phyloP scores from a whole-genome alignment of 169 alveolate species.

The Babesia ovata region DNA sequence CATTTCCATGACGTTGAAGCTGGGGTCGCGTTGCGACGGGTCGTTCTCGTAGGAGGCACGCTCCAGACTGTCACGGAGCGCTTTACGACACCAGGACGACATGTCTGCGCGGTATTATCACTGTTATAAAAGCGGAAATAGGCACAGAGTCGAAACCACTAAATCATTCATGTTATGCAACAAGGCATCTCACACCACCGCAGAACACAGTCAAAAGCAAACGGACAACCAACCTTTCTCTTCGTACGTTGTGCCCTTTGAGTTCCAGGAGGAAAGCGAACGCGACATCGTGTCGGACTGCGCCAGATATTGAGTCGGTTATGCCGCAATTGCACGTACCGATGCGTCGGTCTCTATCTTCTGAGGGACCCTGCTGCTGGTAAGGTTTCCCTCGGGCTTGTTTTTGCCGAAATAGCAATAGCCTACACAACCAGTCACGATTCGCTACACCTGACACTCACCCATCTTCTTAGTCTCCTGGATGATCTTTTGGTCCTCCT shows the following conservation, averaged over 20 bases:
- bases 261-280: slow-evolving; percentile 83
- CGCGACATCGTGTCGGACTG: slow-evolving; percentile 32
- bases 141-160: neutral
- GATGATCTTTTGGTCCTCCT: slow-evolving; percentile 82
- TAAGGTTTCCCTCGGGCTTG: slow-evolving; percentile 64
- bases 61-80: slow-evolving; percentile 52
- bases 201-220: slow-evolving; percentile 28
- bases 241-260: slow-evolving; percentile 85
- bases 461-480: slow-evolving; percentile 86
- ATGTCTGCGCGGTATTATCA: slow-evolving; percentile 27
- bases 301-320: slow-evolving; percentile 4
- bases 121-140: neutral
- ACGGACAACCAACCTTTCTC: slow-evolving; percentile 73
- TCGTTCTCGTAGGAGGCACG: slow-evolving; percentile 65
- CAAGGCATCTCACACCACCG: slow-evolving; percentile 40
- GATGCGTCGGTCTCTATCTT: slow-evolving; percentile 52
- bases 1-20: slow-evolving; percentile 68
- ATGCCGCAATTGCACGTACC: slow-evolving; percentile 12
- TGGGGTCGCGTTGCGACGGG: slow-evolving; percentile 46
- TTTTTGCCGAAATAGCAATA: slow-evolving; percentile 82
- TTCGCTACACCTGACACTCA: neutral
- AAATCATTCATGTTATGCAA: neutral
- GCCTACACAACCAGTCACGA: slow-evolving; percentile 23
- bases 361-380: slow-evolving; percentile 48
- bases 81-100: slow-evolving; percentile 66